Conservation (phyloP, 192 early-diverging fungal species). For the Helicostylum pulchrum region DNA sequence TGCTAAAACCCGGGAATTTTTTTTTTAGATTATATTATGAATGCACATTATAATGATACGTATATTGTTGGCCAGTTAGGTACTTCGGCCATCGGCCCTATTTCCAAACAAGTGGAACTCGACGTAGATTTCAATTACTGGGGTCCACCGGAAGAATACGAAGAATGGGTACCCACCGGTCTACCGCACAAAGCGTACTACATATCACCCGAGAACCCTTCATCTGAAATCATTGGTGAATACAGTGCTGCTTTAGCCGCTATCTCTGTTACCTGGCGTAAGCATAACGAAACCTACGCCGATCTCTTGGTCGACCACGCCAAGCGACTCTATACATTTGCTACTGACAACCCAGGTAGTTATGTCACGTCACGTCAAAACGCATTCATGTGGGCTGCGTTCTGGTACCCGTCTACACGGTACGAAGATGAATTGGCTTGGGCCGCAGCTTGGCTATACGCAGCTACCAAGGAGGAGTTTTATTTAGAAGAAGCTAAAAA, state of each 20-base stretch:
- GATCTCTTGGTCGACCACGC: slow-evolving; percentile 46
- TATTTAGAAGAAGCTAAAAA: slow-evolving; percentile 45
- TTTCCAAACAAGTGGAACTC: slow-evolving; percentile 28
- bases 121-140: slow-evolving; percentile 56
- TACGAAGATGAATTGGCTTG: slow-evolving; percentile 55
- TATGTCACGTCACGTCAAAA: slow-evolving; percentile 36
- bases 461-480: slow-evolving; percentile 39
- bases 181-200: slow-evolving; percentile 34
- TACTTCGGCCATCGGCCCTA: slow-evolving; percentile 31
- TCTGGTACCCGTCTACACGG: slow-evolving; percentile 50
- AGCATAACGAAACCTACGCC: slow-evolving; percentile 45
- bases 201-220: slow-evolving; percentile 28
- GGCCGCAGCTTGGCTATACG: slow-evolving; percentile 56
- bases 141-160: slow-evolving; percentile 52
- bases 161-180: slow-evolving; percentile 38
- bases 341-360: slow-evolving; percentile 29
- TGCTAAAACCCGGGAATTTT: neutral
- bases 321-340: slow-evolving; percentile 45
- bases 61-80: slow-evolving; percentile 46
- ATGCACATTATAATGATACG: slow-evolving; percentile 51
- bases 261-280: slow-evolving; percentile 48
- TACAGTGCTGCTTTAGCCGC: slow-evolving; percentile 56
- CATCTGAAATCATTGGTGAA: slow-evolving; percentile 42
- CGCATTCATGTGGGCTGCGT: slow-evolving; percentile 37
- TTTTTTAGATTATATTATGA: slow-evolving; percentile 49